Base-by-base conservation (phyloP, 208 protist genomes). In the Leishmania mexicana region DNA sequence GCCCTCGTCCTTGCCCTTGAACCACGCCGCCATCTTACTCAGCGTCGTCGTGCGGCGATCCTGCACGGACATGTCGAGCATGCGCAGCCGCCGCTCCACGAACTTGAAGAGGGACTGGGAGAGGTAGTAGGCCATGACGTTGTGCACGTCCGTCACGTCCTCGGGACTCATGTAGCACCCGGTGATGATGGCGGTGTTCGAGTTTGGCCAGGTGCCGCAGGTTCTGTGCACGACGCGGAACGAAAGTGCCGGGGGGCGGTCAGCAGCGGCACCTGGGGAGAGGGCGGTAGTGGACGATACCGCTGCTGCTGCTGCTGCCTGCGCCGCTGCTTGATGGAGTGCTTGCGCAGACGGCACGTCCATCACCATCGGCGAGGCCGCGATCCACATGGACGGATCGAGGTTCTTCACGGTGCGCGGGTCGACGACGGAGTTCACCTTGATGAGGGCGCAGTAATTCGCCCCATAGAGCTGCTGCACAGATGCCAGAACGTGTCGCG, bases 1-100 rank as follows among this genome's bases (percentile, higher is more conserved):
- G 17, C 76, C 80, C 54, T 95, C 90, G 35, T 95, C 92, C 83
- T 94, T 94, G 45, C 86, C 83, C 49, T 91, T 89, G 74, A 97
- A 91, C 94, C 94, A 97, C 72, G 92, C 89, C 35, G 94, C 92
- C 47, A 97, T 88, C 82, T 96, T 95, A 42, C 91, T 85, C 31
- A 97, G 88, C 24, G 94, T 95, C 58, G 92, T 96, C 17, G 89
- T 93, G 65, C 92, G 91, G 13, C 88, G 89, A 64, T 97, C 92
- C 83, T 95, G 89, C 67, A 97, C 89, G 38, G 81, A 78, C 10
- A 89, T 75, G 42, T 89, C 87, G 54, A 97, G 83, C 47, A 80
- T 79, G 58, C 91, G 87, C 75, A 96, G 88, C 62, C 90, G 87
- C 49, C 87, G 88, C 87, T 96, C 92, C 13, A 97, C n/a, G 78